Evolutionary conservation across 768 basidiomycete genomes (phyloP).

Genomic region (Agrocybe chaxingu): DNA sequence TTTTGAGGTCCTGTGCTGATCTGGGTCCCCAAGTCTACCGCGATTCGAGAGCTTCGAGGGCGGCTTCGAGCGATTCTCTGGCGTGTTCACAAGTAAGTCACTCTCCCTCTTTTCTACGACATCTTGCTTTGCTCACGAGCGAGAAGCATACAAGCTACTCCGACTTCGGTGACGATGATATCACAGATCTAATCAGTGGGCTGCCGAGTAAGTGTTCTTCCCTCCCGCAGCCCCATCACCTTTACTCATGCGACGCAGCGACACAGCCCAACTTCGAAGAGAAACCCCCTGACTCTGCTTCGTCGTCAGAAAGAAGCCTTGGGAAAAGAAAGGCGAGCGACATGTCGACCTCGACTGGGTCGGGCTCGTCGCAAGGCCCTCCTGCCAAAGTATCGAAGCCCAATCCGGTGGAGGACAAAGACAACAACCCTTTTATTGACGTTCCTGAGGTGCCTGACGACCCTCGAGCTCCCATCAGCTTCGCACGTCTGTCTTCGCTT

Average conservation of each 20-base stretch:
- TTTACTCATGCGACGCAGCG: not conserved
- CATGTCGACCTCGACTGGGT: constrained; percentile 17
- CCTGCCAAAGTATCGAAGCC: constrained; percentile 20
- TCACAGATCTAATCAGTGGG: constrained; percentile 13
- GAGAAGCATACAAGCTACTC: constrained; percentile 21
- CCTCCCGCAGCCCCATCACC: constrained; percentile 1
- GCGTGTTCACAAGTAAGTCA: constrained; percentile 10
- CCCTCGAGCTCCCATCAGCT: constrained; percentile 11
- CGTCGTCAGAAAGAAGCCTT: constrained; percentile 17
- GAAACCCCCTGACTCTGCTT: constrained; percentile 15
- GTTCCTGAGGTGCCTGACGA: constrained; percentile 3
- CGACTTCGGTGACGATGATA: constrained; percentile 21
- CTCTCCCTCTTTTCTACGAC: not conserved
- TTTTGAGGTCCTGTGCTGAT: no score
- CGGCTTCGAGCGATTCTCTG: no score
- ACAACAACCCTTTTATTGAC: constrained; percentile 15
- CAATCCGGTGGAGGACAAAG: constrained; percentile 8
- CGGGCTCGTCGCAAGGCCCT: not conserved
- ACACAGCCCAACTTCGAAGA: constrained; percentile 9
- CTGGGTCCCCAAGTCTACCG: no score
- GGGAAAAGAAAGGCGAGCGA: constrained; percentile 26
- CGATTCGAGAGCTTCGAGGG: no score
- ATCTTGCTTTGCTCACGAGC: not conserved
- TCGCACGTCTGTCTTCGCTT: constrained; percentile 8
- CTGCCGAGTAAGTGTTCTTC: constrained; percentile 1